Evolutionary conservation across 169 alveolate species (phyloP).

Genomic region (Cryptosporidium sp.): DNA sequence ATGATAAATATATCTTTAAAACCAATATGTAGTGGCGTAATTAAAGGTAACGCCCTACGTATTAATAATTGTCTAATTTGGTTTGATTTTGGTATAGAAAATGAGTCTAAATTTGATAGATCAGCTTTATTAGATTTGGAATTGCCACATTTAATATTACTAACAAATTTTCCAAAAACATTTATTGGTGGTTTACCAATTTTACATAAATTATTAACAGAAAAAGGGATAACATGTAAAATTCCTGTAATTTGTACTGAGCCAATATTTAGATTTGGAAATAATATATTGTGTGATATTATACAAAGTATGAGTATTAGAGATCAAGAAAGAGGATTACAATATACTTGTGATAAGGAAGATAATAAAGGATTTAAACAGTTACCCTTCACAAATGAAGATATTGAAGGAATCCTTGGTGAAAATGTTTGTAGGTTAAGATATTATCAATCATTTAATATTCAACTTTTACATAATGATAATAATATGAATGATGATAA

Average conservation of each 20-base stretch:
- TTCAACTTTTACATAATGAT: slow-evolving; percentile 36
- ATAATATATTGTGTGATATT: slow-evolving; percentile 44
- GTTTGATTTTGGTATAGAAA: slow-evolving; percentile 74
- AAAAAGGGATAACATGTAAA: slow-evolving; percentile 8
- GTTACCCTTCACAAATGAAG: slow-evolving; percentile 46
- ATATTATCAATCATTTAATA: slow-evolving; percentile 63
- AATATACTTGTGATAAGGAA: slow-evolving; percentile 50
- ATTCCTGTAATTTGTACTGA: slow-evolving; percentile 72
- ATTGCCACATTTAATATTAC: slow-evolving; percentile 52
- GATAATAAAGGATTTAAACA: slow-evolving; percentile 19
- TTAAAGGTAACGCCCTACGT: slow-evolving; percentile 61
- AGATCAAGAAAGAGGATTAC: slow-evolving; percentile 70
- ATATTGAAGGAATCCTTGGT: slow-evolving; percentile 65
- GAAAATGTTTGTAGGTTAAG: slow-evolving; percentile 73
- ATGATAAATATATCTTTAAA: slow-evolving; percentile 51
- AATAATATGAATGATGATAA: slow-evolving; percentile 1
- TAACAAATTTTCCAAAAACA: slow-evolving; percentile 46
- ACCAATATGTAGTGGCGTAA: slow-evolving; percentile 46
- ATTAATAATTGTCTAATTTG: slow-evolving; percentile 60
- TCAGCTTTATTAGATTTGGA: slow-evolving; percentile 6
- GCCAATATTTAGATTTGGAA: slow-evolving; percentile 65
- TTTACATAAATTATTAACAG: slow-evolving; percentile 5
- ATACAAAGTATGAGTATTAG: slow-evolving; percentile 49
- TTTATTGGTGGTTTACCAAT: slow-evolving; percentile 71
- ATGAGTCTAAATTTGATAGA: slow-evolving; percentile 42